Conservation (phyloP, 2,329 filamentous ascomycete species). For the Graphilbum ipis-grandicollis region DNA sequence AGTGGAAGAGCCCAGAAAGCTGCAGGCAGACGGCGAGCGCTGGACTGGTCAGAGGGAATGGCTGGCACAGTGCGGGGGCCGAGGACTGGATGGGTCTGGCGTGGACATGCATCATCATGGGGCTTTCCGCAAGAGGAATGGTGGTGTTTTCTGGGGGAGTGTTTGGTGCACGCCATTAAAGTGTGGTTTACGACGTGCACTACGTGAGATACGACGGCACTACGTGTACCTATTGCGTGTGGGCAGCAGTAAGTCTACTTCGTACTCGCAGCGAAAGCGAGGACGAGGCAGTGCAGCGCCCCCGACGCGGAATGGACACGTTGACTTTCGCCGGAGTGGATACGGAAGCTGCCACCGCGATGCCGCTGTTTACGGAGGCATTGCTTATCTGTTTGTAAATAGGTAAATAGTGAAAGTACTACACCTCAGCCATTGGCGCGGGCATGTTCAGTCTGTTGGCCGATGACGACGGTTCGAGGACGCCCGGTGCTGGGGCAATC, state of each 20-base stretch:
- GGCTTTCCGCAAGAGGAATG: conserved; percentile 5
- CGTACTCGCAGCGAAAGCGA: no score
- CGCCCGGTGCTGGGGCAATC: neutral
- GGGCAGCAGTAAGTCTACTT: no score
- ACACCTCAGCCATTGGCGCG: no score
- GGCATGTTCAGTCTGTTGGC: neutral
- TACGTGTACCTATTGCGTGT: no score
- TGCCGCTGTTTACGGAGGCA: neutral
- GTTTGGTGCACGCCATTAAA: no score
- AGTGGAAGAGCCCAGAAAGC: neutral
- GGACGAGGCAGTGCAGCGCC: no score
- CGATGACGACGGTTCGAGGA: neutral
- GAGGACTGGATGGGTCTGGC: conserved; percentile 3
- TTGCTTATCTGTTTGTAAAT: neutral
- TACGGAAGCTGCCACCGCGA: neutral
- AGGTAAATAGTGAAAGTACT: no score
- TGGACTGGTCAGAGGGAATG: neutral
- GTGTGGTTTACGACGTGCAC: no score
- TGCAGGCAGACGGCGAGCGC: neutral
- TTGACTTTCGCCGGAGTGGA: no score
- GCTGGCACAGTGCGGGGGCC: conserved; percentile 4
- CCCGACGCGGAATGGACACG: no score
- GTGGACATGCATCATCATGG: conserved; percentile 7
- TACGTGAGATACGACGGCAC: no score
- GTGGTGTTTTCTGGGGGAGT: conserved; percentile 6